Base-by-base conservation (phyloP, 106 monocot species). In the Dioscorea zingiberensis region DNA sequence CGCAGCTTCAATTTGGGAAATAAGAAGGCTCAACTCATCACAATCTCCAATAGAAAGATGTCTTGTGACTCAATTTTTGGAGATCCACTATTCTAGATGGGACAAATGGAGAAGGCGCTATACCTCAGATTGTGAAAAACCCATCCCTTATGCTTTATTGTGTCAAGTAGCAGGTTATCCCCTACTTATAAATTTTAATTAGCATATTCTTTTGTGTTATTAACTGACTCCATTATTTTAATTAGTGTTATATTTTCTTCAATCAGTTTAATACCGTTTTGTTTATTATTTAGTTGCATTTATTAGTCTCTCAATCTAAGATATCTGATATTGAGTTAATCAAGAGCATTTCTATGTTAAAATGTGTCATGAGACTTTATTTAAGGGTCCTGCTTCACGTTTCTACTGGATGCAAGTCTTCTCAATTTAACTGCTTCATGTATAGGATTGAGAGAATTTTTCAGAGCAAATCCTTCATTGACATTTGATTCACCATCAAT, bases 1-100 rank as follows among this genome's bases (percentile, higher is more conserved):
- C 87, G 75, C 76, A 97, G 95, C 91, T 64, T 97, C 91, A 47
- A 83, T 77, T 27, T 97, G 95, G 95, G 95, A 97, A 79, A 79
- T 97, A 38, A 88, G 77, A 73, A 81, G 66, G 64, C 68, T 97
- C 65, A 83, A 61, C 27, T 59, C 67, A 10, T 45, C 74, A 32
- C 76, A 69, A 5, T 76, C 78, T 69, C 72, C 78, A 47, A 73
- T 47, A 76, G 47, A 72, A 56, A 97, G 84, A 80, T 88, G 81
- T 65, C 78, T 88, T 48, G 91, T 97, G 56, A 88, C 95, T 65
- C 85, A 67, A 22, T 88, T 86, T 68, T 26, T 97, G 66, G 95
- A 97, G 72, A 55, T 97, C 38, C 71, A 71, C 48, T 71, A 71
- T 32, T 77, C 67, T 60, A 61, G 76, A 59, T 97, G 95, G 95